Evolutionary conservation across 2,329 filamentous ascomycete genomes (phyloP), one percentile per base, ranked within the genome.

Genomic region (Curvularia lunata): DNA sequence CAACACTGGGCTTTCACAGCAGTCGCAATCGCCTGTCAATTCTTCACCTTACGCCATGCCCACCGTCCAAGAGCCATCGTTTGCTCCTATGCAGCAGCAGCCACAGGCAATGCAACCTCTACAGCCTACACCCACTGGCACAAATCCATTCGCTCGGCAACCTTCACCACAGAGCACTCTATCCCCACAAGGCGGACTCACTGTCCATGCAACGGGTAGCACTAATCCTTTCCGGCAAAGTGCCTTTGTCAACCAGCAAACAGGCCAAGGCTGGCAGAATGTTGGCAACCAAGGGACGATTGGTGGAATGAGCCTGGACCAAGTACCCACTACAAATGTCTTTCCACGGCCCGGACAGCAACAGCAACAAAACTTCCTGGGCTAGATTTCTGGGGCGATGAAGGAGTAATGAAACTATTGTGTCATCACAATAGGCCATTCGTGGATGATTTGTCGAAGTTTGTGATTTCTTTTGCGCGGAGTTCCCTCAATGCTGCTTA

Each of bases 171-270:
- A 70, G 48, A 73, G 59, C 56, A 68, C 58, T 16, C 67, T 65
- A 25, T 71, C 65, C 25, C 69, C 65, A 41, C 71, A 67, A 45
- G 69, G 70, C 8, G 71, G 70, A 45, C 83, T 48, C 79, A 84
- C 84, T 52, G 86, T 92, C 2, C 92, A 94, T 70, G 85, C 89
- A 1, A 97, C 93, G 0, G 93, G 92, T 8, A 92, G 86, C 70
- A 97, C 93, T 2, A 99, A 99, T 70, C 95, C 95, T 0, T 98
- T 98, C 84, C 86, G 95, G 16, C 92, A 98, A 73, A 91, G 90
- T 45, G 87, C 89, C 4, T 96, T 97, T 75, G 88, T 96, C 51
- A 95, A 96, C 72, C 92, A 96, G 70, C 84, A 88, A 62, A 96
- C 92, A 0, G 93, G 94, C 0, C 84, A 91, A 76, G 91, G 91